Base-by-base conservation (phyloP, 169 alveolate species). In the Plasmodium cynomolgi region DNA sequence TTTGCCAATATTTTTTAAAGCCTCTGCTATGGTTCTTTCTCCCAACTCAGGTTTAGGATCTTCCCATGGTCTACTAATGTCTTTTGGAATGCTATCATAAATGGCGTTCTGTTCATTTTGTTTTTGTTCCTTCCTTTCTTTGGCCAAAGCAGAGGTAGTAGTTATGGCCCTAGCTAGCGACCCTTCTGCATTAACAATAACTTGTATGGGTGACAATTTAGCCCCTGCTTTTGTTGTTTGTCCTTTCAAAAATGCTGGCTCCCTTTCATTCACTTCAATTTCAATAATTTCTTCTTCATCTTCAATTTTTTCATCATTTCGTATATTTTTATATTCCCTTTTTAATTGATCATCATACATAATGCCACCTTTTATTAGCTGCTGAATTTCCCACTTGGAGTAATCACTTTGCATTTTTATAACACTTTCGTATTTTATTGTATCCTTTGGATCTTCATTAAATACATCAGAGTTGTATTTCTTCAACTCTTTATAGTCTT, bases 171-270 rank as follows among this genome's bases (percentile, higher is more conserved):
- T 97, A 33, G 98, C 97, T 47, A 98, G 84, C 13, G 98, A 92
- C 0, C 99, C 99, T 79, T 99, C 99, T 11, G 99, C 99, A 81
- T 97, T 97, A 68, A 98, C 97, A 13, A 98, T 96, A 34, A 99
- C 96, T 92, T 97, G 98, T 20, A 99, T 97, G 8, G 99, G 99
- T 41, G 99, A 96, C 26, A 98, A 95, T 71, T 96, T 96, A 20
- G 96, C 96, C 29, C 99, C 99, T n/a, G 97, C 95, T 86, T 98
- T 98, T 8, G 99, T 97, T 3, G 99, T 98, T 92, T 98, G 98
- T 5, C 99, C 99, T 72, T 98, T 98, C 17, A 99, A 97, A 96
- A 99, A 99, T 9, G 98, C 97, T 33, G 99, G 99, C 50, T 98
- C 99, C 83, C 97, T 98, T 23, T 98, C 99, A 92, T 97, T 97